Evolutionary conservation across 768 basidiomycete species (phyloP).

Genomic region (Psilocybe subaeruginosa): DNA sequence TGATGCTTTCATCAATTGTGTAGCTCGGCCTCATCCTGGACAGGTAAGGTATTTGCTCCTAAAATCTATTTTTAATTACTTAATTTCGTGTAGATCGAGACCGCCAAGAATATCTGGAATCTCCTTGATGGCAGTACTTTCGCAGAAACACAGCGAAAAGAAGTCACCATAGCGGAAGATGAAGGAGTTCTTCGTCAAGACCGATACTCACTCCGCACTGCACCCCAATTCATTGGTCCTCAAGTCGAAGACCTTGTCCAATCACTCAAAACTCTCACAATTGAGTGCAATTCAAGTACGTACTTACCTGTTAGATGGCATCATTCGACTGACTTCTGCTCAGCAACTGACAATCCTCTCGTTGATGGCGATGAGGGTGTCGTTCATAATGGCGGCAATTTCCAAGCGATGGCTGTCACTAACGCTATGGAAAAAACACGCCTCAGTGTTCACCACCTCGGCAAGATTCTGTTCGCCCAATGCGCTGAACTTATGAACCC

Average conservation of each 20-base stretch:
- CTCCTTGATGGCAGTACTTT: slow-evolving; percentile 72
- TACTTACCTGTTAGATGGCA: slow-evolving; percentile 8
- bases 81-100: slow-evolving; percentile 54
- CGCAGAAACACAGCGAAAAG: slow-evolving; percentile 68
- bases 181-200: slow-evolving; percentile 79
- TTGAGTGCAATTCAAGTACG: slow-evolving; percentile 84
- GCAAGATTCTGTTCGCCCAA: slow-evolving; percentile 71
- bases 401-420: slow-evolving; percentile 86
- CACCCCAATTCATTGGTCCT: slow-evolving; percentile 86
- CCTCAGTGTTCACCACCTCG: slow-evolving; percentile 68
- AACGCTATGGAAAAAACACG: slow-evolving; percentile 90
- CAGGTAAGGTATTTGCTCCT: slow-evolving; percentile 43
- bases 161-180: slow-evolving; percentile 74
- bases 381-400: slow-evolving; percentile 86
- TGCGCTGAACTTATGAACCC: slow-evolving; percentile 75
- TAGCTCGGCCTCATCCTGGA: slow-evolving; percentile 82
- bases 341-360: slow-evolving; percentile 88
- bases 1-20: slow-evolving; percentile 77
- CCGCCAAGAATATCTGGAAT: slow-evolving; percentile 67
- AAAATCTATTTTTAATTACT: neutral
- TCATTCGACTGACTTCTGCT: slow-evolving; percentile 8
- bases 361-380: slow-evolving; percentile 67
- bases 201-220: slow-evolving; percentile 72
- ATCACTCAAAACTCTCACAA: slow-evolving; percentile 63
- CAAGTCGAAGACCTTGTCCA: slow-evolving; percentile 79